Percentiles rank a stretch among this genome's conserved stretches.
Conservation (phyloP, 768 basidiomycete species). For the Kwoniella mangroviensis region DNA sequence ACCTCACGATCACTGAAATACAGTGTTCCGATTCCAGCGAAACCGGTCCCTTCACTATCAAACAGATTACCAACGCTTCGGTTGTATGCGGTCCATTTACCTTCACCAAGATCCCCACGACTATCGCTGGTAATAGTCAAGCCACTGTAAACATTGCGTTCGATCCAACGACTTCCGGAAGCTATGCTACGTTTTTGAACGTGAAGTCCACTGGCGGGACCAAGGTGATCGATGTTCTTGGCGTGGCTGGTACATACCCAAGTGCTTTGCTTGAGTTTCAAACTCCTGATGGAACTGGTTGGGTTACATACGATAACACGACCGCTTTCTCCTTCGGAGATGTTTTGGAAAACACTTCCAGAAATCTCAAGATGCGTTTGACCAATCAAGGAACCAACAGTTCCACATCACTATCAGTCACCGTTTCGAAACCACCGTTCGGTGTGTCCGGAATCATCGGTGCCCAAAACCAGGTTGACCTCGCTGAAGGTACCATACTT, state of each 20-base stretch:
- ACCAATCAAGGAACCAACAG: constrained; percentile 19
- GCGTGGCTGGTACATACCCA: constrained; percentile 20
- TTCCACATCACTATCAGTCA: constrained; percentile 19
- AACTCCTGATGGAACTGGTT: constrained; percentile 17
- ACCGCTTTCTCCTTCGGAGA: constrained; percentile 24
- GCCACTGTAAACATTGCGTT: constrained; percentile 20
- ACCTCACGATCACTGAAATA: constrained; percentile 19
- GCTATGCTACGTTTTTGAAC: constrained; percentile 21
- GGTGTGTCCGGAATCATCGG: constrained; percentile 23
- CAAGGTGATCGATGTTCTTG: constrained; percentile 15
- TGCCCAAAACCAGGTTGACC: constrained; percentile 21
- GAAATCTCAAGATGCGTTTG: constrained; percentile 21
- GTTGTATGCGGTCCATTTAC: constrained; percentile 19
- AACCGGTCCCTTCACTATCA: constrained; percentile 18
- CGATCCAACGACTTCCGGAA: constrained; percentile 18
- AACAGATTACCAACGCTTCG: not conserved
- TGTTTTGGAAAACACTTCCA: constrained; percentile 18
- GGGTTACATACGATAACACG: constrained; percentile 22
- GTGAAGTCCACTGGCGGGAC: constrained; percentile 16
- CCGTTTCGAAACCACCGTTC: constrained; percentile 25
- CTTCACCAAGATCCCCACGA: constrained; percentile 12
- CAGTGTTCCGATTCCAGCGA: constrained; percentile 17
- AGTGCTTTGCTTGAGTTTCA: constrained; percentile 24
- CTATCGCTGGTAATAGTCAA: constrained; percentile 19
- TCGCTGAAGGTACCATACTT: constrained; percentile 22